Percentiles rank a stretch among this genome's conserved stretches.
Evolutionary conservation across 2,329 filamentous ascomycete genomes (phyloP).

Genomic region (Microcyclosporella mali): DNA sequence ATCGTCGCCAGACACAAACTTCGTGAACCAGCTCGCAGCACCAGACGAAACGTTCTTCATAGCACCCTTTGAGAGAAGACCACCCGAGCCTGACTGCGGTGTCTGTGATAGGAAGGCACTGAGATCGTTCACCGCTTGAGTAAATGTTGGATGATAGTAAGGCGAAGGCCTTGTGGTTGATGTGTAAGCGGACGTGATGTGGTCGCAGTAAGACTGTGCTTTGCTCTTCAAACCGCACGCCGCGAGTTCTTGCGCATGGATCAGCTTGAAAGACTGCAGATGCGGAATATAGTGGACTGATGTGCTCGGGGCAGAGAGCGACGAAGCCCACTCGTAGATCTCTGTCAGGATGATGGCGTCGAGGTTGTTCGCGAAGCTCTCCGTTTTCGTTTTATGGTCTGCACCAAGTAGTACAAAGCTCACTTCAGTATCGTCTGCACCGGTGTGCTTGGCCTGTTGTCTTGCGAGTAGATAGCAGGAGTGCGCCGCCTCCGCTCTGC

Average conservation of each 20-base stretch:
- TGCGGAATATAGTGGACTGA: conserved; percentile 59
- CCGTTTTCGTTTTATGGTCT: conserved; percentile 65
- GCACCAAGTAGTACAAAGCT: conserved; percentile 80
- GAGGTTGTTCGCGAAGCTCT: conserved; percentile 67
- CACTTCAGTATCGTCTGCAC: conserved; percentile 71
- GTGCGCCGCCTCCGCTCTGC: conserved; percentile 83
- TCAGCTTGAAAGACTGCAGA: conserved; percentile 82
- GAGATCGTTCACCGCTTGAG: conserved; percentile 74
- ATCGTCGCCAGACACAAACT: conserved; percentile 90
- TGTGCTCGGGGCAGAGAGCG: conserved; percentile 50
- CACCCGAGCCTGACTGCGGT: conserved; percentile 61
- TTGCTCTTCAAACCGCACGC: conserved; percentile 77
- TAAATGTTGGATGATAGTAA: conserved; percentile 74
- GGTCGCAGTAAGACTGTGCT: conserved; percentile 86
- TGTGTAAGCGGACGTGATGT: conserved; percentile 67
- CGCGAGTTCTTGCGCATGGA: conserved; percentile 76
- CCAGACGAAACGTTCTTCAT: conserved; percentile 93
- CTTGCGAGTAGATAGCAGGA: conserved; percentile 88
- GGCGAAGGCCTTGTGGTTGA: conserved; percentile 76
- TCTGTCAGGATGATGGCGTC: conserved; percentile 93
- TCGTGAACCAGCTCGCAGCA: conserved; percentile 89
- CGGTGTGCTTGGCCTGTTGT: conserved; percentile 64
- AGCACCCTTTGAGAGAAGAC: conserved; percentile 90
- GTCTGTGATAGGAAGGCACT: conserved; percentile 76
- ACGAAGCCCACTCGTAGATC: conserved; percentile 84